These are phyloP conservation scores for Microbotryomycetes sp. DNA, from an alignment of 1,284 basidiomycete genomes.

Conservation along the genomic window DNA sequence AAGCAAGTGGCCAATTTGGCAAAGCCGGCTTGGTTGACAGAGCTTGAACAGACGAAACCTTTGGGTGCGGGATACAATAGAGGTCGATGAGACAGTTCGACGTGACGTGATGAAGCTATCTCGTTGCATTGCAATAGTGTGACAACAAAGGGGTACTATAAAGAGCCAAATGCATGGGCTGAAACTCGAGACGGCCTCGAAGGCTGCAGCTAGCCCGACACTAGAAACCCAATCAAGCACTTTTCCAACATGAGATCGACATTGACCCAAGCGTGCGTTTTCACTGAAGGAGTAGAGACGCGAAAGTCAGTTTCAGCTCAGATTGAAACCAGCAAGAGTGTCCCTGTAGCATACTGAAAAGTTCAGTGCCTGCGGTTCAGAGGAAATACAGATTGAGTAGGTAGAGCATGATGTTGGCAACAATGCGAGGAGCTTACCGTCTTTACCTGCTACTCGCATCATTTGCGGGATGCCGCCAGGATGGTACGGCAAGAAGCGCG, in stretches of 20 bases:
- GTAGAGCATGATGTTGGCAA: background rate
- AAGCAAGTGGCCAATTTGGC: background rate
- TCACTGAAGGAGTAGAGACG: constrained; percentile 40
- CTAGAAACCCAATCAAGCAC: constrained; percentile 81
- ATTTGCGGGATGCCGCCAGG: constrained; percentile 90
- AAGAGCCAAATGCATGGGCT: too few species aligned
- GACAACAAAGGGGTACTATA: background rate
- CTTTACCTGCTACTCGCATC: constrained; percentile 90
- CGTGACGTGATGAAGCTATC: background rate
- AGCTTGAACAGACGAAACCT: background rate
- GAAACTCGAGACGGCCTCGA: too few species aligned
- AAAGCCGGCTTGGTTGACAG: background rate
- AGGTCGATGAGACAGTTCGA: background rate
- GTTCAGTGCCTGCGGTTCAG: constrained; percentile 41
- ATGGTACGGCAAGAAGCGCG: constrained; percentile 83
- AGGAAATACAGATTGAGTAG: background rate
- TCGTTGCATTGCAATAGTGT: background rate
- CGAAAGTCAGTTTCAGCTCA: background rate
- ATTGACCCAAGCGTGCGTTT: constrained; percentile 82
- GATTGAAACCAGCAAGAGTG: background rate
- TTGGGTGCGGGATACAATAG: background rate
- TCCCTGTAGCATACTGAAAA: constrained; percentile 56
- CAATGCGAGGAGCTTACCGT: constrained; percentile 41
- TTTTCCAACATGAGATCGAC: constrained; percentile 86
- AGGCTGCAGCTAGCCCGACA: constrained; percentile 41